A percentile compares a stretch with the other conserved stretches of the same genome.
These are phyloP conservation scores for Chondrus crispus DNA, from an alignment of 23 red algal species.

Conservation along the genomic window DNA sequence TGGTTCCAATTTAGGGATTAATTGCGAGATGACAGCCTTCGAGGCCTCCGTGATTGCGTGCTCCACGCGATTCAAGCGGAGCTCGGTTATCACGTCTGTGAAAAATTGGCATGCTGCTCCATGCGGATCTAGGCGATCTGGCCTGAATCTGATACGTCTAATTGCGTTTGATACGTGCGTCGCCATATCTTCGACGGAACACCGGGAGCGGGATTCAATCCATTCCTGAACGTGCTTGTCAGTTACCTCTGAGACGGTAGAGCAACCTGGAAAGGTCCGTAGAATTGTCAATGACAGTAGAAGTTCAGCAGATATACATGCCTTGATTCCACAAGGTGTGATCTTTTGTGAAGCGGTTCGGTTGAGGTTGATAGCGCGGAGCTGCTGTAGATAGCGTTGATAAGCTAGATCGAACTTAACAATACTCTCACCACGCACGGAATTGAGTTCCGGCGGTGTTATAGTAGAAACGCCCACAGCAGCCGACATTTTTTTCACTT, in stretches of 20 bases:
- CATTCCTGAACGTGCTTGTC: not conserved
- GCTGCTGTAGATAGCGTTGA: not conserved
- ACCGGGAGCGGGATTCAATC: not conserved
- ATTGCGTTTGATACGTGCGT: not conserved
- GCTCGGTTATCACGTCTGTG: not conserved
- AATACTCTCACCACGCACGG: not conserved
- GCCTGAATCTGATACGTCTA: not conserved
- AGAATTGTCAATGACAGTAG: not conserved
- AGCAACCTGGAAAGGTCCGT: not conserved
- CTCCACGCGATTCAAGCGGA: too few relatives aligned
- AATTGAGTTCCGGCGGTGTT: too few relatives aligned
- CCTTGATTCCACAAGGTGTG: not conserved
- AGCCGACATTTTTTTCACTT: too few relatives aligned
- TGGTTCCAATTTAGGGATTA: too few relatives aligned
- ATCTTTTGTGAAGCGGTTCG: not conserved
- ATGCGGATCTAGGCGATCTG: not conserved
- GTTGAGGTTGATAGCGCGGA: not conserved
- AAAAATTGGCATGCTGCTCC: not conserved
- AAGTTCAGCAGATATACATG: not conserved
- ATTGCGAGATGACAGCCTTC: too few relatives aligned
- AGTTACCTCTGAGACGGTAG: not conserved
- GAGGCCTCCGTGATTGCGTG: too few relatives aligned
- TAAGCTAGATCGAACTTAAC: not conserved
- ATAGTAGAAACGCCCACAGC: too few relatives aligned
- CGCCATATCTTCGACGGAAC: not conserved